Evolutionary conservation across 1,139 yeast genomes (phyloP).

Genomic region (Taphrina confusa): DNA sequence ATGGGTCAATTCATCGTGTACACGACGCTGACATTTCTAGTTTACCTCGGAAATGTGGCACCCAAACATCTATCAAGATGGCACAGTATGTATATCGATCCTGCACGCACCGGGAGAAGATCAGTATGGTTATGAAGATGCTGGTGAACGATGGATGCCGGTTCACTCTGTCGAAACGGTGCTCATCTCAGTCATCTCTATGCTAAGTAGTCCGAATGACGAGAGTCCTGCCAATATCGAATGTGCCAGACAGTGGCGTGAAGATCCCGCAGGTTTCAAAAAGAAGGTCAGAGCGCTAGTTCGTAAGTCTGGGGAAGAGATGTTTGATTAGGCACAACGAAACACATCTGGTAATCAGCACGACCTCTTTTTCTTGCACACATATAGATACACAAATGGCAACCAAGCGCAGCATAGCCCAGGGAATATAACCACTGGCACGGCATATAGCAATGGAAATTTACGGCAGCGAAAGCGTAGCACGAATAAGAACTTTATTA

Average conservation of each 20-base stretch:
- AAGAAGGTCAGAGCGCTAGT: slow-evolving; percentile 42
- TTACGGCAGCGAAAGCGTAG: slow-evolving; percentile 9
- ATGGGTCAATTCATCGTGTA: neutral
- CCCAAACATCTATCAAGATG: slow-evolving; percentile 42
- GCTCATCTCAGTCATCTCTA: slow-evolving; percentile 42
- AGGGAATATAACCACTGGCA: no score
- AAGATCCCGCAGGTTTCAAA: slow-evolving; percentile 42
- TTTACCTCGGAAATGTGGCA: slow-evolving; percentile 43
- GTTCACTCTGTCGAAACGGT: slow-evolving; percentile 43
- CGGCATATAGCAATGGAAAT: no score
- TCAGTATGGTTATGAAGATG: slow-evolving; percentile 43
- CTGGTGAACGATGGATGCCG: slow-evolving; percentile 43
- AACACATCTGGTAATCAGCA: no score
- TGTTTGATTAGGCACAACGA: slow-evolving; percentile 33
- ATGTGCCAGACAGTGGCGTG: slow-evolving; percentile 42
- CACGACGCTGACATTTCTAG: slow-evolving; percentile 10
- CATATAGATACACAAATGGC: no score
- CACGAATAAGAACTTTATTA: neutral
- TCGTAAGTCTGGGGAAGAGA: slow-evolving; percentile 41
- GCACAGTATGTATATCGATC: slow-evolving; percentile 42
- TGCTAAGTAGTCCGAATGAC: slow-evolving; percentile 42
- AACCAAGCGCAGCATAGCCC: no score
- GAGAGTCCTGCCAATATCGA: slow-evolving; percentile 43
- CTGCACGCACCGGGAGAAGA: slow-evolving; percentile 43
- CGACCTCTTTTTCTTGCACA: no score